These are phyloP conservation scores for Blastocystis sp. DNA, from an alignment of 352 stramenopile species.

Conservation along the genomic window DNA sequence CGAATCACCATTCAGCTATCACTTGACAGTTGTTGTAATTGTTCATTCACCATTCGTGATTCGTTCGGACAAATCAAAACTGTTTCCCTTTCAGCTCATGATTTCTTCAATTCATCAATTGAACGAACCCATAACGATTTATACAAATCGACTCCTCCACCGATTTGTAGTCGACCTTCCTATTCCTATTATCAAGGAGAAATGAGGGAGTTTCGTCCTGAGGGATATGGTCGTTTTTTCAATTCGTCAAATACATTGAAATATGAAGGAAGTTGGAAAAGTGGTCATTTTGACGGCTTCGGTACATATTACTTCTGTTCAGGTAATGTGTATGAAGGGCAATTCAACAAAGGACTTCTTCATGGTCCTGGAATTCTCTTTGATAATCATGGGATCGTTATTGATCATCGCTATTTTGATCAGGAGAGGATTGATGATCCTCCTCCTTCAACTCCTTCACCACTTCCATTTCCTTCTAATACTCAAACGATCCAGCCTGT, in stretches of 20 bases:
- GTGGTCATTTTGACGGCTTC: not conserved
- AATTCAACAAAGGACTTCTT: not conserved
- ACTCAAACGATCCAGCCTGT: not conserved
- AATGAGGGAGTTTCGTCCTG: not conserved
- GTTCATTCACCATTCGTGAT: not conserved
- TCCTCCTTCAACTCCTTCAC: not conserved
- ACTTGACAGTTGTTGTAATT: constrained; percentile 5
- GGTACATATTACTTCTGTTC: constrained; percentile 1
- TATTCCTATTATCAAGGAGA: constrained; percentile 55
- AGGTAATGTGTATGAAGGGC: not conserved
- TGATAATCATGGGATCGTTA: constrained; percentile 1
- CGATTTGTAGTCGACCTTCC: not conserved
- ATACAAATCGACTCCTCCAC: not conserved
- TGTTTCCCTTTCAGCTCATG: not conserved
- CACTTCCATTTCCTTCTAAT: not conserved
- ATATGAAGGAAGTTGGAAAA: constrained; percentile 16
- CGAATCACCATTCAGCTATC: not conserved
- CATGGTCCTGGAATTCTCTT: not conserved
- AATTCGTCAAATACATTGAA: constrained; percentile 12
- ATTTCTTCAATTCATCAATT: constrained; percentile 14
- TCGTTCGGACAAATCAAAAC: not conserved
- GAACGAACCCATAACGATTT: not conserved
- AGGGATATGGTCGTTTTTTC: not conserved
- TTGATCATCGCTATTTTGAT: not conserved
- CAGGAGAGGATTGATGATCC: not conserved